Base-by-base conservation (phyloP, 257 asterid genomes). In the Salvia miltiorrhiza region DNA sequence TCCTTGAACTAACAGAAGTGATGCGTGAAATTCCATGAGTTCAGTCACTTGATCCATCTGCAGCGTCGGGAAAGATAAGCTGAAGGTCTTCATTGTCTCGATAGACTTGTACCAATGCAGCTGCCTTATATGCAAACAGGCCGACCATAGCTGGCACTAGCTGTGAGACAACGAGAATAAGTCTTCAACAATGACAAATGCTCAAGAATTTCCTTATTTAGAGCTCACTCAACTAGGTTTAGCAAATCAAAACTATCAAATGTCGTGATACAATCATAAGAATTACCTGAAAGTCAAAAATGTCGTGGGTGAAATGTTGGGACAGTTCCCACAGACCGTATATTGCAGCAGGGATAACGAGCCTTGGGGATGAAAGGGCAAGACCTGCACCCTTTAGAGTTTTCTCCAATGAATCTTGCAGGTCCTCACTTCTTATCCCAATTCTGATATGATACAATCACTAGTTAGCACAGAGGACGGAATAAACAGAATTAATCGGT, bases 331-430 rank as follows among this genome's bases (percentile, higher is more conserved):
- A 94, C 26, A 94, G 70, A 75, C 88, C 97, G 65, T 89, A 94
- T 76, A 94, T 87, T 68, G 85, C 91, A 9, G 87, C 97, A 65
- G 99, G 99, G 72, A 94, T 45, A 56, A 85, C 93, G 69, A 94
- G 97, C 86, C 99, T 84, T 3, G 99, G 96, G 69, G 99, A 94
- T 64, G 97, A 94, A 70, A 94, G 96, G 67, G 97, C 97, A 67
- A 94, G 60, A 63, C 90, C 71, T 58, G 85, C 71, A 64, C 99
- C 97, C 85, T 80, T 89, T 4, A 86, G 54, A 26, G 91, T 43
- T 78, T 56, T 94, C 82, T 87, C 95, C 67, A 94, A 73, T 7
- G 66, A 9, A 64, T 90, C 96, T 73, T 85, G 80, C 71, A 91
- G 78, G 77, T 94, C 99, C 73, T 87, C 78, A 35, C 93, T 87